Conservation (phyloP, 2,329 filamentous ascomycete species). For the Clathrospora elynae region DNA sequence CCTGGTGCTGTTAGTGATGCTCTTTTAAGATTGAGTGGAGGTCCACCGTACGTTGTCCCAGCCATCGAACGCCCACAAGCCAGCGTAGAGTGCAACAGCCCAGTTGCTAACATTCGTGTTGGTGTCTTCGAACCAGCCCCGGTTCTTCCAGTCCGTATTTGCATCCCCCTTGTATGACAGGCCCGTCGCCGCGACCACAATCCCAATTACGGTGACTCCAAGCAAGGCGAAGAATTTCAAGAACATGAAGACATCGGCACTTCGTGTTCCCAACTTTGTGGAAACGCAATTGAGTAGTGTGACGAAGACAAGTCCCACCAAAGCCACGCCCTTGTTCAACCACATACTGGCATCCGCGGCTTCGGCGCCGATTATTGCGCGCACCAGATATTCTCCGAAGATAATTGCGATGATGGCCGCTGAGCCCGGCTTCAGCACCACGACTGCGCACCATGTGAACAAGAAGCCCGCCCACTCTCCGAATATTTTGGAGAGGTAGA, state of each 20-base stretch:
- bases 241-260: constrained; percentile 95
- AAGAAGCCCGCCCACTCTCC: constrained; percentile 91
- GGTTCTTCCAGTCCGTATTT: constrained; percentile 83
- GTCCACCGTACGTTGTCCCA: constrained; percentile 87
- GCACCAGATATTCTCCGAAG: constrained; percentile 95
- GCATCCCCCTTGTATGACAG: constrained; percentile 76
- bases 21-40: not conserved
- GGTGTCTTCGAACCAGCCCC: constrained; percentile 87
- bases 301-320: constrained; percentile 75
- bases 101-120: constrained; percentile 79
- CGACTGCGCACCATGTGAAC: constrained; percentile 94
- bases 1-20: constrained; percentile 58
- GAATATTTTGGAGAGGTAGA: constrained; percentile 95
- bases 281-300: constrained; percentile 90
- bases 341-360: constrained; percentile 79
- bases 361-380: constrained; percentile 84
- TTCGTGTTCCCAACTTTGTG: constrained; percentile 81
- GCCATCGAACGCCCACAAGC: constrained; percentile 96
- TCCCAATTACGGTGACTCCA: constrained; percentile 82
- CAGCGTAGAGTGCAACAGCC: constrained; percentile 93
- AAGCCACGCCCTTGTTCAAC: constrained; percentile 87
- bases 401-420: constrained; percentile 96
- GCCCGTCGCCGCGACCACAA: constrained; percentile 87
- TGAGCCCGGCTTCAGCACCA: constrained; percentile 91
- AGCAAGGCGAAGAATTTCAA: constrained; percentile 91